These are phyloP conservation scores for Epichloe hybrida DNA, from an alignment of 2,329 filamentous ascomycete genomes.

Conservation along the genomic window DNA sequence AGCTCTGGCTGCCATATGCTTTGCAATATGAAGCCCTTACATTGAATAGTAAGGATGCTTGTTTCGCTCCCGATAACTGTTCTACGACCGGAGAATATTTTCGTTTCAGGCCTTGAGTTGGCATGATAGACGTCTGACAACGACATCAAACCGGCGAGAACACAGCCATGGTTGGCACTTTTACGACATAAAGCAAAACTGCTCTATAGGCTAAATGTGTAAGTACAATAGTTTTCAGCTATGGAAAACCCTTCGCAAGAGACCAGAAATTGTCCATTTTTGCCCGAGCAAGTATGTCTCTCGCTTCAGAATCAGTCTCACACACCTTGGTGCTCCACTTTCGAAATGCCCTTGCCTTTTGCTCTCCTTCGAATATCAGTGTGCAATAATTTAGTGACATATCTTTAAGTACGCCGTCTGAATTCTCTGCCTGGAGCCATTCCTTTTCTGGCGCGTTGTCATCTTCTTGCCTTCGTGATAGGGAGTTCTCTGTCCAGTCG, in stretches of 20 bases:
- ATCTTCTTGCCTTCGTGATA: slow-evolving; percentile 47
- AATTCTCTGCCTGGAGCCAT: slow-evolving; percentile 72
- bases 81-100: too few relatives aligned
- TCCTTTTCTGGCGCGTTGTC: slow-evolving; percentile 50
- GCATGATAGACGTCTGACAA: too few relatives aligned
- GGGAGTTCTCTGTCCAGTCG: slow-evolving; percentile 83
- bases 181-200: too few relatives aligned
- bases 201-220: background rate
- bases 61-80: too few relatives aligned
- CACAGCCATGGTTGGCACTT: too few relatives aligned
- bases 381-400: slow-evolving; percentile 69
- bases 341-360: slow-evolving; percentile 65
- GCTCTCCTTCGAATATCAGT: slow-evolving; percentile 82
- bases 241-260: slow-evolving; percentile 52
- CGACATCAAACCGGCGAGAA: too few relatives aligned
- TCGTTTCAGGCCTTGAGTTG: too few relatives aligned
- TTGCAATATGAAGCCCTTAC: too few relatives aligned
- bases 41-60: too few relatives aligned
- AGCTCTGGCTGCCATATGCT: too few relatives aligned
- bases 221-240: background rate
- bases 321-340: slow-evolving; percentile 86
- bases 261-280: slow-evolving; percentile 97
- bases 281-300: slow-evolving; percentile 60
- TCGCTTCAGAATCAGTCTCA: slow-evolving; percentile 81
- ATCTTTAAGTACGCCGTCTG: slow-evolving; percentile 66